phyloP scores from a whole-genome alignment of 1,284 basidiomycete genomes.

The Afroboletus lepidellus region DNA sequence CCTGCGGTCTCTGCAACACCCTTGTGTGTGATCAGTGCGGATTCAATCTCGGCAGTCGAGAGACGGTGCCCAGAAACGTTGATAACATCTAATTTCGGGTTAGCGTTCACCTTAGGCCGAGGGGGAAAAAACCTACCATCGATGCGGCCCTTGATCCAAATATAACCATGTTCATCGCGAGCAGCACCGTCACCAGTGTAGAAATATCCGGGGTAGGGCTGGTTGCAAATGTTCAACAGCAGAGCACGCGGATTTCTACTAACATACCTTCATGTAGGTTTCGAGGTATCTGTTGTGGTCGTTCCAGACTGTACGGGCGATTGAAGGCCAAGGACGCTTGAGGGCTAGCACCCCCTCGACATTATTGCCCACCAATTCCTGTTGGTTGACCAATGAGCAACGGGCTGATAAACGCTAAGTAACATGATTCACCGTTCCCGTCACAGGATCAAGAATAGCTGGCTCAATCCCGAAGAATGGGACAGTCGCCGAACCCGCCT shows the following conservation, averaged over 20 bases:
- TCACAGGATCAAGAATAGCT: conserved; percentile 81
- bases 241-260: neutral
- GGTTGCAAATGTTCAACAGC: conserved; percentile 4
- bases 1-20: conserved; percentile 94
- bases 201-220: conserved; percentile 86
- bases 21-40: conserved; percentile 89
- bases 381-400: conserved; percentile 3
- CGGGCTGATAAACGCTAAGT: neutral
- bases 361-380: conserved; percentile 77
- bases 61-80: conserved; percentile 96
- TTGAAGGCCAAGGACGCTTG: conserved; percentile 90
- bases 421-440: conserved; percentile 50
- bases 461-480: conserved; percentile 97
- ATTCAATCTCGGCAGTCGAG: conserved; percentile 97
- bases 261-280: conserved; percentile 81
- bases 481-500: conserved; percentile 94
- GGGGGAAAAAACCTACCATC: conserved; percentile 69
- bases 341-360: conserved; percentile 92
- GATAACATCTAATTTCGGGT: conserved; percentile 65
- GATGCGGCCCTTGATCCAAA: conserved; percentile 97
- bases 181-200: conserved; percentile 97
- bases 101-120: conserved; percentile 5
- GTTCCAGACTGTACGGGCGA: conserved; percentile 91
- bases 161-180: conserved; percentile 93
- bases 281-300: conserved; percentile 93